Evolutionary conservation across 306 rosid species (phyloP).

Genomic region (Rosa multiflora): DNA sequence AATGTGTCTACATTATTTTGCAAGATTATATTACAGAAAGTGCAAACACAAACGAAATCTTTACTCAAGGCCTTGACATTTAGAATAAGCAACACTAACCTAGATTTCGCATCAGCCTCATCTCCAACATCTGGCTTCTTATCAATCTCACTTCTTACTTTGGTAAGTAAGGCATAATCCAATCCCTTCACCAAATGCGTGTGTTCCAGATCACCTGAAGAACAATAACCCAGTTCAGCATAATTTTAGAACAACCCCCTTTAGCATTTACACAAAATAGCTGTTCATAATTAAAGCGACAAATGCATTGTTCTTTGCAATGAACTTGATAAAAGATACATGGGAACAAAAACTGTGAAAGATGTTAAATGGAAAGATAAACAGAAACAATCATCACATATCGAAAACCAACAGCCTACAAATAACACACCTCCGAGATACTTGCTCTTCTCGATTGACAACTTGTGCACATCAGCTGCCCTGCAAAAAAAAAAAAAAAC

Average conservation of each 20-base stretch:
- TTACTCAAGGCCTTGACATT: not conserved
- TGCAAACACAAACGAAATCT: not conserved
- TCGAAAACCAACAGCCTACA: not conserved
- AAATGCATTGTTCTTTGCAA: not conserved
- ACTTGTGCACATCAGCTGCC: constrained; percentile 79
- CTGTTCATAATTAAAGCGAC: not conserved
- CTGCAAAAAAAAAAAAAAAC: constrained; percentile 24
- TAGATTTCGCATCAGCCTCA: constrained; percentile 67
- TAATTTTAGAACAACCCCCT: not conserved
- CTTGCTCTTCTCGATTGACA: constrained; percentile 99
- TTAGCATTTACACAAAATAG: not conserved
- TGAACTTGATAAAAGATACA: not conserved
- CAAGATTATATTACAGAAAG: not conserved
- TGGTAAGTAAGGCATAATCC: constrained; percentile 93
- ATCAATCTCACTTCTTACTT: constrained; percentile 91
- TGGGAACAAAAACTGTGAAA: too few relatives aligned
- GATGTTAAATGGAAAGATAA: too few relatives aligned
- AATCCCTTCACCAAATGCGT: constrained; percentile 94
- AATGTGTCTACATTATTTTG: not conserved
- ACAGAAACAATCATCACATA: not conserved
- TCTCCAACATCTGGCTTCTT: constrained; percentile 81
- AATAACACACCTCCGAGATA: constrained; percentile 72
- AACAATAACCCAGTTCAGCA: constrained; percentile 19
- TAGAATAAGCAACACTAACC: constrained; percentile 38
- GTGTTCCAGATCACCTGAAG: constrained; percentile 92